These are phyloP conservation scores for Trypanosoma boissoni DNA, from an alignment of 208 protist genomes.

Conservation along the genomic window DNA sequence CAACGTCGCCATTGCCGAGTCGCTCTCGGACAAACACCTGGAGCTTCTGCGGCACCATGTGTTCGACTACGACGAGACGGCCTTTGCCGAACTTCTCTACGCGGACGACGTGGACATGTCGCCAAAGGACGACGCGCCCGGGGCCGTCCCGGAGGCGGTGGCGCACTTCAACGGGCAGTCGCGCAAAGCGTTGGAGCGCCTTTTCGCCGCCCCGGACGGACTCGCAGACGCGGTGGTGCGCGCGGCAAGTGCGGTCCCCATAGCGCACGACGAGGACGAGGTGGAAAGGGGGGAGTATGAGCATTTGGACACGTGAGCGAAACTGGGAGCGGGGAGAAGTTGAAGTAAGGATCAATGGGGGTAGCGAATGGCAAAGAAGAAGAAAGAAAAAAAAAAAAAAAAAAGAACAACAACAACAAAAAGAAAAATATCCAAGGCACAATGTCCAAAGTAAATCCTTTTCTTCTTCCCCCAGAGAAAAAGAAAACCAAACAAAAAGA, in stretches of 20 bases:
- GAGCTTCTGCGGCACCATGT: constrained; percentile 52
- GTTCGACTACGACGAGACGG: constrained; percentile 69
- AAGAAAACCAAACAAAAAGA: too few relatives aligned
- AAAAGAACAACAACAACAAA: not conserved
- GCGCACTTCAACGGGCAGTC: constrained; percentile 24
- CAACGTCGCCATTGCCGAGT: constrained; percentile 69
- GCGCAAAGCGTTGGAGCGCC: constrained; percentile 18
- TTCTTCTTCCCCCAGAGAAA: too few relatives aligned
- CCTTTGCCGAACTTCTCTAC: constrained; percentile 85
- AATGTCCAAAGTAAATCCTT: too few relatives aligned
- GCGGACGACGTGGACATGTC: constrained; percentile 63
- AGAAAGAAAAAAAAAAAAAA: not conserved
- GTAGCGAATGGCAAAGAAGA: too few relatives aligned
- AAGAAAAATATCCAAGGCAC: not conserved
- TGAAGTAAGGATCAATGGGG: too few relatives aligned
- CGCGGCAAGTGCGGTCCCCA: constrained; percentile 4
- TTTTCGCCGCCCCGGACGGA: constrained; percentile 24
- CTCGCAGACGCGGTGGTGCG: constrained; percentile 21
- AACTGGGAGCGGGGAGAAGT: not conserved
- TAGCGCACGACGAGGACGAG: constrained; percentile 9
- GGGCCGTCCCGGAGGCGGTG: constrained; percentile 27
- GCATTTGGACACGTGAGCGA: not conserved
- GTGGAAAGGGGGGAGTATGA: not conserved
- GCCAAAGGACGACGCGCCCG: constrained; percentile 16
- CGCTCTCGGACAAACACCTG: constrained; percentile 67